Evolutionary conservation across 176 grass and related monocot genomes (phyloP).

Genomic region (Oropetium thomaeum): DNA sequence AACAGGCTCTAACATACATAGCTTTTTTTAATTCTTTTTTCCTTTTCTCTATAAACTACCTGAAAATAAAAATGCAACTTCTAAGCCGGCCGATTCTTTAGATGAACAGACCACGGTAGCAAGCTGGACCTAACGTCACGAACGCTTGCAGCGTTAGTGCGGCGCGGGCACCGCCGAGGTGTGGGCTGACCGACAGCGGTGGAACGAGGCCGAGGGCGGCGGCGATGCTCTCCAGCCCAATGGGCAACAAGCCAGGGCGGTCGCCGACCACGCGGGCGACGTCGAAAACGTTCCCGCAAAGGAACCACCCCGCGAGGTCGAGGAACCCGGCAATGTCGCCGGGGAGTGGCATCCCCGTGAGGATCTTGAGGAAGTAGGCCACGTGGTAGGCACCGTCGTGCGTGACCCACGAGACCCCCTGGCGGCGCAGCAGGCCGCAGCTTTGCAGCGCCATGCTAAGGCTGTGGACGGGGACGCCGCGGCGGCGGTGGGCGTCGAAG

Average conservation of each 20-base stretch:
- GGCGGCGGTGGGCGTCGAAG: not conserved
- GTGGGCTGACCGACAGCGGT: not conserved
- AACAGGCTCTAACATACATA: no score
- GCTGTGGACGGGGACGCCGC: not conserved
- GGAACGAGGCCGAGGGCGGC: not conserved
- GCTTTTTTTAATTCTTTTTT: no score
- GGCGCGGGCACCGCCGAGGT: not conserved
- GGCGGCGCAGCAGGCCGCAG: not conserved
- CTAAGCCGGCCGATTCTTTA: no score
- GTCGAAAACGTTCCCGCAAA: not conserved
- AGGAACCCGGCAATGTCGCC: not conserved
- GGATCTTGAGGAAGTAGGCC: not conserved
- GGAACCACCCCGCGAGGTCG: not conserved
- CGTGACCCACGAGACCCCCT: not conserved
- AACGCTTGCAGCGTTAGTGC: not conserved
- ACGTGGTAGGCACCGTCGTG: not conserved
- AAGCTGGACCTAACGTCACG: not conserved
- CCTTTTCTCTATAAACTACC: no score
- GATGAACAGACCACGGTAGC: not conserved
- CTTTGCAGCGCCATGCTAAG: not conserved
- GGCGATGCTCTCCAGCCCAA: not conserved
- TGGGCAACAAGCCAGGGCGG: not conserved
- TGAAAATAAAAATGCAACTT: no score
- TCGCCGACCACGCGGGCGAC: not conserved
- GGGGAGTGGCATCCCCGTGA: not conserved